These are phyloP conservation scores for Lactarius indigo DNA, from an alignment of 768 basidiomycete species.

Conservation along the genomic window DNA sequence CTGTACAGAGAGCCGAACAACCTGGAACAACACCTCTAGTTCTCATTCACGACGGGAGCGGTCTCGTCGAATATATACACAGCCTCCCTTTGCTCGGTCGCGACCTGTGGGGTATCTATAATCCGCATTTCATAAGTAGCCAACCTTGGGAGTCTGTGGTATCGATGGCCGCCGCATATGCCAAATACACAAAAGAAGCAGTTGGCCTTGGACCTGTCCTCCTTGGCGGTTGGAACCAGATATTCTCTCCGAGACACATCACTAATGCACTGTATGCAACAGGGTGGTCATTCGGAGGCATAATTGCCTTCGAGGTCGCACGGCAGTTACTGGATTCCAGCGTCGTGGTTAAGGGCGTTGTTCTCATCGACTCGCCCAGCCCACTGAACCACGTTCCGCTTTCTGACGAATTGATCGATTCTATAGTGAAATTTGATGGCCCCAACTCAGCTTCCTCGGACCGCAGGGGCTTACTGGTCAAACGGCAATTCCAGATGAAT, in stretches of 20 bases:
- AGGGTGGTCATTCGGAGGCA: slow-evolving; percentile 83
- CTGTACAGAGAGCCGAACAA: slow-evolving; percentile 36
- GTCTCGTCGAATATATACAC: slow-evolving; percentile 50
- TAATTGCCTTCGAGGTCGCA: slow-evolving; percentile 64
- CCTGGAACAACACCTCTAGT: slow-evolving; percentile 44
- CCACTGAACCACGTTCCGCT: slow-evolving; percentile 53
- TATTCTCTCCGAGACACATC: not conserved
- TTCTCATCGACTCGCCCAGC: slow-evolving; percentile 65
- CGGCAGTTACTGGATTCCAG: slow-evolving; percentile 46
- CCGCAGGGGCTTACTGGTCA: slow-evolving; percentile 35
- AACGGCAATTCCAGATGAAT: slow-evolving; percentile 48
- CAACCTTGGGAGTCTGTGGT: slow-evolving; percentile 46
- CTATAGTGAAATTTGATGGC: slow-evolving; percentile 36
- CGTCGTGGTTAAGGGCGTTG: slow-evolving; percentile 48
- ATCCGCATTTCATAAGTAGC: slow-evolving; percentile 47
- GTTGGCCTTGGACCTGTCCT: slow-evolving; percentile 41
- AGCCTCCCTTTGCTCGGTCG: slow-evolving; percentile 46
- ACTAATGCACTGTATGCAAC: not conserved
- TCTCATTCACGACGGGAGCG: slow-evolving; percentile 73
- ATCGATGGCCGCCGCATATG: slow-evolving; percentile 54
- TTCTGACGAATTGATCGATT: slow-evolving; percentile 49
- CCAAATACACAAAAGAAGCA: slow-evolving; percentile 37
- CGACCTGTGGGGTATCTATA: slow-evolving; percentile 57
- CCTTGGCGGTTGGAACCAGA: slow-evolving; percentile 51
- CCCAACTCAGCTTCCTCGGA: slow-evolving; percentile 31